phyloP scores from a whole-genome alignment of 2,329 filamentous ascomycete genomes.

The Claviceps quebecensis region DNA sequence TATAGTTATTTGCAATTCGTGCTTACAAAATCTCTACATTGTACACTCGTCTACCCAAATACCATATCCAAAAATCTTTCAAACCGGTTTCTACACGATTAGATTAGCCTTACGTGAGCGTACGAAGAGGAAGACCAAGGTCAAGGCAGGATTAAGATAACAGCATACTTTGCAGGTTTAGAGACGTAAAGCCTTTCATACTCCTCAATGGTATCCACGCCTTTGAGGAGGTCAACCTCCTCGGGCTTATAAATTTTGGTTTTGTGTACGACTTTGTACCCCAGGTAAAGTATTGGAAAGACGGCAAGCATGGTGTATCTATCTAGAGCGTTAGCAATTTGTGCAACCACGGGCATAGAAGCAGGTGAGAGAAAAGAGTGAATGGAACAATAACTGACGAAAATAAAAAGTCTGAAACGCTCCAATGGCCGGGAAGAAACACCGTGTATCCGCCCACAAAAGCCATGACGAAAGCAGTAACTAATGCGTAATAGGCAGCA shows the following conservation, averaged over 20 bases:
- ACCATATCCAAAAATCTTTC: conserved; percentile 11
- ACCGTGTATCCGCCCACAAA: conserved; percentile 65
- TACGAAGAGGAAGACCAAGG: no score
- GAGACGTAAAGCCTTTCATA: conserved; percentile 49
- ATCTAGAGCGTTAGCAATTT: not conserved
- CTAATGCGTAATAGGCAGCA: conserved; percentile 51
- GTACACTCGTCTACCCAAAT: conserved; percentile 6
- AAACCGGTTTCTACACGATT: conserved; percentile 6
- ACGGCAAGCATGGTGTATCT: conserved; percentile 59
- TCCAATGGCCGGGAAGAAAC: conserved; percentile 53
- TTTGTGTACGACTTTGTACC: conserved; percentile 57
- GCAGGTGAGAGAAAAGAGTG: not conserved
- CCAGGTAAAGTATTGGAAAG: conserved; percentile 53
- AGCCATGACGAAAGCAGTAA: conserved; percentile 53
- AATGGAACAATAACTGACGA: conserved; percentile 28
- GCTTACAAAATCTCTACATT: not conserved
- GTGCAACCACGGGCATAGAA: not conserved
- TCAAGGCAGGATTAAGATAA: not conserved
- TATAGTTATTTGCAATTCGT: not conserved
- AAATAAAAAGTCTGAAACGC: conserved; percentile 57
- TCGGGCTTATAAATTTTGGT: conserved; percentile 42
- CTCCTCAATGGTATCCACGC: conserved; percentile 52
- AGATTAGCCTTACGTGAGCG: not conserved
- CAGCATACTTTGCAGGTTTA: conserved; percentile 35
- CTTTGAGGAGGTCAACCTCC: conserved; percentile 49